Evolutionary conservation across 345 rosid species (phyloP).

Genomic region (Sonneratia alba): DNA sequence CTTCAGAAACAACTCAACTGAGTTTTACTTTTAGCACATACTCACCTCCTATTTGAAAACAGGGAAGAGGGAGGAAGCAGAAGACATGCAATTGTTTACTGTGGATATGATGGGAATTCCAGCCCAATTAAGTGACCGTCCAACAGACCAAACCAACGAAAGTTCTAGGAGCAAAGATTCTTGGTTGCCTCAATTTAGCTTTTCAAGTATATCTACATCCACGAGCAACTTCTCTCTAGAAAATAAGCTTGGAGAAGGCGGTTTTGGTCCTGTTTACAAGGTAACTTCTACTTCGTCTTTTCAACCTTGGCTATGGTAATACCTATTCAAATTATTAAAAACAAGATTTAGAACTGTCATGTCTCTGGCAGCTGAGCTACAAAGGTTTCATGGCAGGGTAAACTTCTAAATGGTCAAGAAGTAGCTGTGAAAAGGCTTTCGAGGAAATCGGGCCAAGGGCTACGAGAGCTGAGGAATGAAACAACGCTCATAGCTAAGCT

Average conservation of each 20-base stretch:
- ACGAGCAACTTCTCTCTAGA: slow-evolving; percentile 15
- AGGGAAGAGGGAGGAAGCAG: slow-evolving; percentile 1
- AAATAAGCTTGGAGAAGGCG: slow-evolving; percentile 30
- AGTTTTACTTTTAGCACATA: neutral
- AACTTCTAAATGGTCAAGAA: slow-evolving; percentile 17
- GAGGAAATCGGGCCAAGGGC: slow-evolving; percentile 27
- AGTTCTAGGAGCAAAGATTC: slow-evolving; percentile 2
- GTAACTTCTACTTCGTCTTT: neutral
- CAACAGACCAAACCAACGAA: neutral
- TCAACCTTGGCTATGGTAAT: neutral
- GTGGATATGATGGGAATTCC: neutral
- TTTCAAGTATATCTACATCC: slow-evolving; percentile 14
- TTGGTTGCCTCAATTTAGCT: slow-evolving; percentile 17
- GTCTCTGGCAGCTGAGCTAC: neutral
- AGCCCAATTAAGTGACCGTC: accelerated
- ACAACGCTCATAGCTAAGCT: slow-evolving; percentile 24
- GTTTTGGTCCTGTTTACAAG: slow-evolving; percentile 29
- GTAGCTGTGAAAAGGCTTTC: slow-evolving; percentile 31
- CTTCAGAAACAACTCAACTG: neutral
- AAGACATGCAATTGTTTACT: neutral
- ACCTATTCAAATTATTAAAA: too few relatives aligned
- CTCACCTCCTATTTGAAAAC: neutral
- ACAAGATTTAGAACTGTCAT: neutral
- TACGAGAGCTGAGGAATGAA: slow-evolving; percentile 34
- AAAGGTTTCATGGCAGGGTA: slow-evolving; percentile 13